These are phyloP conservation scores for Penicillium glabrum DNA, from an alignment of 2,329 filamentous ascomycete species.

Conservation along the genomic window DNA sequence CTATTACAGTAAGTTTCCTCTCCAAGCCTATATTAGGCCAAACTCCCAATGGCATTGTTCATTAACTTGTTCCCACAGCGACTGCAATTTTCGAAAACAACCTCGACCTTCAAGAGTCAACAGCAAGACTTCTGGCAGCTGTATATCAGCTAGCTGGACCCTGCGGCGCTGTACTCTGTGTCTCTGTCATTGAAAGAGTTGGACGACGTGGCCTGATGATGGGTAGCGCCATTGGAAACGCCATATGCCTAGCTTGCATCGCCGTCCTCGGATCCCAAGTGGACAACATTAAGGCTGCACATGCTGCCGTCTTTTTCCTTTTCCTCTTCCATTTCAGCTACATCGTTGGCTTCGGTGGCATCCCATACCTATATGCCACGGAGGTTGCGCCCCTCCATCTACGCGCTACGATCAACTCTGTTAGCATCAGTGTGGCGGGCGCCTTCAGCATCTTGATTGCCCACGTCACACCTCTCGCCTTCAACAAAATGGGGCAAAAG, in stretches of 20 bases:
- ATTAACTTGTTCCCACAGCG: conserved; percentile 4
- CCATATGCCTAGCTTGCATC: conserved; percentile 16
- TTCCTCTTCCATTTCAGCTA: conserved; percentile 26
- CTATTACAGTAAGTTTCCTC: conserved; percentile 19
- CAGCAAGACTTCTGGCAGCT: conserved; percentile 18
- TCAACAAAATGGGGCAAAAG: conserved; percentile 18
- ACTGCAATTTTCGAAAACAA: conserved; percentile 22
- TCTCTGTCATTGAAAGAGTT: conserved; percentile 17
- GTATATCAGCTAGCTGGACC: conserved; percentile 22
- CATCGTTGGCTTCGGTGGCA: conserved; percentile 23
- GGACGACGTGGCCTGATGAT: conserved; percentile 20
- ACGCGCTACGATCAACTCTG: conserved; percentile 23
- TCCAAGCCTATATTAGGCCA: neutral
- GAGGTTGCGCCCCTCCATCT: conserved; percentile 22
- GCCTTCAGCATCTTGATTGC: conserved; percentile 20
- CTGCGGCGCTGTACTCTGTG: conserved; percentile 17
- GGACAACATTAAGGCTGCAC: conserved; percentile 12
- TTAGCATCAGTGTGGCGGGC: conserved; percentile 24
- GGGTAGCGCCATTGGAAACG: conserved; percentile 18
- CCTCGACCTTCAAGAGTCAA: conserved; percentile 17
- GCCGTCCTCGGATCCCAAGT: conserved; percentile 17
- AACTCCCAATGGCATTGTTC: neutral
- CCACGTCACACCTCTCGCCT: conserved; percentile 23
- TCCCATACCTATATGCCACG: conserved; percentile 24
- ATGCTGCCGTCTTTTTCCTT: conserved; percentile 22